These are phyloP conservation scores for Leccinum fuscescens DNA, from an alignment of 1,284 basidiomycete genomes.

Conservation along the genomic window DNA sequence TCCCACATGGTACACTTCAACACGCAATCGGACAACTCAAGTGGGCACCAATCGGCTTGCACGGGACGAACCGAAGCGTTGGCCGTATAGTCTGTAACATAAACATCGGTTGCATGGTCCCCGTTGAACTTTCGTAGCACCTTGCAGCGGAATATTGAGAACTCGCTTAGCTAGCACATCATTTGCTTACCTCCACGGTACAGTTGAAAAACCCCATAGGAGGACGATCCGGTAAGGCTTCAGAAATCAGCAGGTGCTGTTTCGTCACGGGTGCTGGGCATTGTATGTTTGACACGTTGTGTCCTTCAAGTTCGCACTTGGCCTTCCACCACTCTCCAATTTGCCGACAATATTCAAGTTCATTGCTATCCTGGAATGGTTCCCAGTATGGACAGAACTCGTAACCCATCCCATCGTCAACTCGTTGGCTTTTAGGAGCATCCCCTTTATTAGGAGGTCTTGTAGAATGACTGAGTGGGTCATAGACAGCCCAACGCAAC, in stretches of 20 bases:
- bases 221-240: constrained; percentile 44
- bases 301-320: constrained; percentile 21
- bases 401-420: constrained; percentile 29
- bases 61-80: constrained; percentile 36
- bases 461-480: constrained; percentile 18
- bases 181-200: constrained; percentile 56
- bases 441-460: constrained; percentile 24
- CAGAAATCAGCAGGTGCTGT: constrained; percentile 51
- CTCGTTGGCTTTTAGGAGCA: constrained; percentile 25
- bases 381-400: constrained; percentile 36
- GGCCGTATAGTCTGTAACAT: constrained; percentile 66
- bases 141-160: constrained; percentile 32
- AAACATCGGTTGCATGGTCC: constrained; percentile 44
- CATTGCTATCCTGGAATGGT: constrained; percentile 23
- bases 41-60: constrained; percentile 48
- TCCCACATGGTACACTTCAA: constrained; percentile 62
- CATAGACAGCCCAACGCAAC: constrained; percentile 35
- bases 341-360: constrained; percentile 37
- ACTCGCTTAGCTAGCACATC: neutral
- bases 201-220: constrained; percentile 63
- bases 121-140: constrained; percentile 45
- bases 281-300: constrained; percentile 13
- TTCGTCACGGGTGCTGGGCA: constrained; percentile 20
- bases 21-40: constrained; percentile 41
- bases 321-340: constrained; percentile 58